Evolutionary conservation across 2,329 filamentous ascomycete species (phyloP), one percentile per base, ranked within the genome.

Genomic region (Daldinia eschscholtzii): DNA sequence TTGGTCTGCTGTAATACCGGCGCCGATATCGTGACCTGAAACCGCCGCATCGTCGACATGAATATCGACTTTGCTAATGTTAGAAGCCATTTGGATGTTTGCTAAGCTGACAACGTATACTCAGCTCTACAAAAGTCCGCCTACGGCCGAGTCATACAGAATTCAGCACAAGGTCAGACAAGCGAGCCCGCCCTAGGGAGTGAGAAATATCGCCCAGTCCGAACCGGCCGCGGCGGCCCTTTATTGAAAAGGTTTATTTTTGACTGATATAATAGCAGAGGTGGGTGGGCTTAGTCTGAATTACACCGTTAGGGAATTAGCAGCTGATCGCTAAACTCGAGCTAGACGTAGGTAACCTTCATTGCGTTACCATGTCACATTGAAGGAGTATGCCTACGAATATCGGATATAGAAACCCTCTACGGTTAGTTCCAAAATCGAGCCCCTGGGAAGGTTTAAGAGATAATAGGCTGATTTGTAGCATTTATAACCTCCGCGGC

Each of bases 21-120:
- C 35, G 35, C 67, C 33, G n/a, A 66, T 57, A 13, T 33, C 41
- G 2, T 37, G 63, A 15, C 57, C 39, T 9, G 56, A 57, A 9
- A 60, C 26, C 12, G 57, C 33, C 6, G 53, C 39, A n/a, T 73
- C 66, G 23, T 64, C 48, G 35, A 62, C 59, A 26, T 56, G 53
- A 9, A 61, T 35, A 68, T 73, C 46, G 48, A 52, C 30, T 57
- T 67, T 61, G 20, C 30, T 56, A 6, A 18, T 53, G 12, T 23
- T 37, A 15, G 46, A 44, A 53, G 55, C 55, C 70, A 71, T 71
- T 15, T 56, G 18, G 44, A 35, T 18, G 5, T 50, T 35, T 39
- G 26, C 18, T 10, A 13, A 13, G 13, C 5, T n/a, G 10, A 0
- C 1, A 20, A 18, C 53, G 26, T 50, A 10, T n/a, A 50, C 7